Percentiles rank a stretch among this genome's conserved stretches.
These are phyloP conservation scores for Kwoniella pini DNA, from an alignment of 768 basidiomycete genomes.

Conservation along the genomic window DNA sequence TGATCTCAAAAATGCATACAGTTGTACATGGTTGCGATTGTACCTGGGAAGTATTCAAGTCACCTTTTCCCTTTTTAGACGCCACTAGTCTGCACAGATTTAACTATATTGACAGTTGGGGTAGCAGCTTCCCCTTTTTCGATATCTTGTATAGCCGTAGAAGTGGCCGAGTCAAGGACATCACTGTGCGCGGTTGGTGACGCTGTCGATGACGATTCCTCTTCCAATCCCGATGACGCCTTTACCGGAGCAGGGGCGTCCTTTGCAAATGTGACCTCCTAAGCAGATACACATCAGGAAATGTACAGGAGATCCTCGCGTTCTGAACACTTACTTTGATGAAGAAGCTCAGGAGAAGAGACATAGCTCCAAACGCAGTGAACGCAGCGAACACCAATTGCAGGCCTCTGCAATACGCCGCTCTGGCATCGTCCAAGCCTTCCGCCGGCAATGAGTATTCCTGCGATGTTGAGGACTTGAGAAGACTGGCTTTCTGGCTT, in stretches of 20 bases:
- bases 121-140: no score
- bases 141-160: no score
- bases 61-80: no score
- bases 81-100: no score
- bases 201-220: not conserved
- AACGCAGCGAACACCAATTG: conserved; percentile 42
- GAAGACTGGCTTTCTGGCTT: conserved; percentile 8
- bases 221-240: not conserved
- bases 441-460: conserved; percentile 4
- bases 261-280: conserved; percentile 28
- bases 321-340: conserved; percentile 27
- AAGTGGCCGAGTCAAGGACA: no score
- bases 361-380: conserved; percentile 27
- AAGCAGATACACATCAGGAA: not conserved
- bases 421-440: conserved; percentile 13
- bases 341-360: conserved; percentile 29
- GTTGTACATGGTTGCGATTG: no score
- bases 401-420: conserved; percentile 38
- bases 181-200: no score
- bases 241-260: conserved; percentile 15
- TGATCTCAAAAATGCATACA: not conserved
- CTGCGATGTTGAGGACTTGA: conserved; percentile 16
- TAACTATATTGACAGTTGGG: no score
- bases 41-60: no score
- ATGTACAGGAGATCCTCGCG: not conserved